Conservation (phyloP, 176 grass and related monocot species). For the Musa acuminata region DNA sequence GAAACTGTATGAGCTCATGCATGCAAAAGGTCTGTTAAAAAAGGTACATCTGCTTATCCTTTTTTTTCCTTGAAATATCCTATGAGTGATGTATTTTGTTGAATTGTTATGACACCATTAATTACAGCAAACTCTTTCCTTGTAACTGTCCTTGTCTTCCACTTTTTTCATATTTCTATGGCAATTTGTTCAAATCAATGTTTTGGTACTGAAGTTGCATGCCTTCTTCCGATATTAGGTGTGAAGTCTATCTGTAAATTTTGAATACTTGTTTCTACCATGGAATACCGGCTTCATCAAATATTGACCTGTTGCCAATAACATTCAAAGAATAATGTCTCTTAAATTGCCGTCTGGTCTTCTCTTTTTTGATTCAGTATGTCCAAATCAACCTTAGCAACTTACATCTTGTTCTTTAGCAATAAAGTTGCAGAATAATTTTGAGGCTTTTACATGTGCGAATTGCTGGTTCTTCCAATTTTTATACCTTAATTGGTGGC, state of each 20-base stretch:
- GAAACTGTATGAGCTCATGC: constrained; percentile 65
- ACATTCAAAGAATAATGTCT: not conserved
- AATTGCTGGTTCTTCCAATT: not conserved
- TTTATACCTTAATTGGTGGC: not conserved
- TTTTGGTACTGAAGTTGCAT: not conserved
- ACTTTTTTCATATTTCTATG: not conserved
- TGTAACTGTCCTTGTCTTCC: not conserved
- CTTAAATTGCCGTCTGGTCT: not conserved
- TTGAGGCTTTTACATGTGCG: not conserved
- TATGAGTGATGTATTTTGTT: not conserved
- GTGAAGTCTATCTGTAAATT: not conserved
- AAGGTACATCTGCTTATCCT: constrained; percentile 33
- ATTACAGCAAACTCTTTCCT: not conserved
- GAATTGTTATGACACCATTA: not conserved
- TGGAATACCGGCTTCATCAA: not conserved
- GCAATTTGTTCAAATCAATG: not conserved
- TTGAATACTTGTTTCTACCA: not conserved
- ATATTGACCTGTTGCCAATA: not conserved
- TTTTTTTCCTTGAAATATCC: not conserved
- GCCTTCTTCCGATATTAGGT: not conserved
- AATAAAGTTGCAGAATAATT: not conserved
- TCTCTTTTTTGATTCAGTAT: not conserved
- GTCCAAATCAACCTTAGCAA: not conserved
- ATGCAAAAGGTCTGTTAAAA: constrained; percentile 53
- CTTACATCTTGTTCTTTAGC: not conserved